Percentiles rank a stretch among this genome's conserved stretches.
Conservation (phyloP, 208 protist genomes). For the Acanthamoeba rhysodes region DNA sequence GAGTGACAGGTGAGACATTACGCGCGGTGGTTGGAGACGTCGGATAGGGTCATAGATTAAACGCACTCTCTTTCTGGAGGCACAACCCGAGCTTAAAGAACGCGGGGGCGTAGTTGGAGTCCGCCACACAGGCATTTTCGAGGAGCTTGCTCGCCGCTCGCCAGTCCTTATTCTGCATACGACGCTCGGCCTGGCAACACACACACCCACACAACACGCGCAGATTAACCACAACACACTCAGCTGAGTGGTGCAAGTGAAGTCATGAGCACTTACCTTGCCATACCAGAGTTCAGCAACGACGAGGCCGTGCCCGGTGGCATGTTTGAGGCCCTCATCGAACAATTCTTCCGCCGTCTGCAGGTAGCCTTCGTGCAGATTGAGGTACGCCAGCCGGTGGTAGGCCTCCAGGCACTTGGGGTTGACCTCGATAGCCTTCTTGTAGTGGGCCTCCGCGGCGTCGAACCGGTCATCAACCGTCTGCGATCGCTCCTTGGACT, state of each 20-base stretch:
- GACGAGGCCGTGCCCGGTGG: neutral
- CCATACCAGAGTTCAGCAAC: slow-evolving; percentile 41
- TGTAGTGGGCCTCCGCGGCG: neutral
- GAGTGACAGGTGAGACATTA: too few species aligned
- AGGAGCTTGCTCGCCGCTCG: neutral
- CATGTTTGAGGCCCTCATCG: neutral
- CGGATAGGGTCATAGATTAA: neutral
- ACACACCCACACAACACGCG: neutral
- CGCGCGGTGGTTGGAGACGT: neutral
- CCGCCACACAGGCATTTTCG: neutral
- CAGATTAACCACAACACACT: too few species aligned
- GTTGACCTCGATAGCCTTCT: slow-evolving; percentile 41
- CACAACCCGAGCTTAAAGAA: neutral
- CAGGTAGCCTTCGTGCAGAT: slow-evolving; percentile 28
- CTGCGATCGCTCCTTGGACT: neutral
- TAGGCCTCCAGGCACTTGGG: slow-evolving; percentile 57
- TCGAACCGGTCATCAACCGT: neutral
- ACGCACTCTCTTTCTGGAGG: neutral
- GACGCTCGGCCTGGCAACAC: neutral
- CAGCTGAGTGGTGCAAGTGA: too few species aligned
- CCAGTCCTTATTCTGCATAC: neutral
- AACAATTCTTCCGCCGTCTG: neutral
- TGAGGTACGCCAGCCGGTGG: slow-evolving; percentile 51
- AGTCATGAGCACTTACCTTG: neutral
- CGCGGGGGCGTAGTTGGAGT: slow-evolving; percentile 10